Conservation (phyloP, 345 rosid species). For the Ceriops zippeliana region DNA sequence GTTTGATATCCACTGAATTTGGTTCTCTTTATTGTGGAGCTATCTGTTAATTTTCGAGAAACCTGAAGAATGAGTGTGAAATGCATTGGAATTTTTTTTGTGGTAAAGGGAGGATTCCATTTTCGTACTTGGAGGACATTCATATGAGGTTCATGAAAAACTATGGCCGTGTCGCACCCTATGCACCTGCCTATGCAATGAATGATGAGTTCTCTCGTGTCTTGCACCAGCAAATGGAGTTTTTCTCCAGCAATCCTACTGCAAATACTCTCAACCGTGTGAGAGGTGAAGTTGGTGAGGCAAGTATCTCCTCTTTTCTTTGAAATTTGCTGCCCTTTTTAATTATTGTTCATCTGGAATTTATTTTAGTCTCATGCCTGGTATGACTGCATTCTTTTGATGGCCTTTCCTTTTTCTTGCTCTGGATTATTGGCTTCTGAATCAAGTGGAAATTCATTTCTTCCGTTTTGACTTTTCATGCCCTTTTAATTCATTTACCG, state of each 20-base stretch:
- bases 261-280: conserved; percentile 89
- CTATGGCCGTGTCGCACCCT: conserved; percentile 73
- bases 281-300: conserved; percentile 93
- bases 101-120: conserved; percentile 83
- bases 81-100: too few species aligned
- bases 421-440: too few species aligned
- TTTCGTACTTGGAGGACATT: conserved; percentile 93
- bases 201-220: conserved; percentile 98
- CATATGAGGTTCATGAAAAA: conserved; percentile 98
- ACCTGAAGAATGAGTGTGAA: too few species aligned
- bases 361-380: neutral
- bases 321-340: neutral
- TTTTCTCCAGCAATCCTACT: conserved; percentile 87
- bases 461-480: too few species aligned
- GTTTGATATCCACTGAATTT: too few species aligned
- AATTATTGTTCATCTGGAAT: neutral
- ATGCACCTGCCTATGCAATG: conserved; percentile 95
- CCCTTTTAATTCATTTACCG: too few species aligned
- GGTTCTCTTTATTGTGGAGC: too few species aligned
- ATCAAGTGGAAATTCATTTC: too few species aligned
- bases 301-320: conserved; percentile 25
- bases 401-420: too few species aligned
- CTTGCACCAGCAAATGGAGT: conserved; percentile 98
- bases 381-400: neutral
- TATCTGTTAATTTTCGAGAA: too few species aligned